phyloP scores from a whole-genome alignment of 2,329 filamentous ascomycete genomes.

The Helicocarpus griseus region DNA sequence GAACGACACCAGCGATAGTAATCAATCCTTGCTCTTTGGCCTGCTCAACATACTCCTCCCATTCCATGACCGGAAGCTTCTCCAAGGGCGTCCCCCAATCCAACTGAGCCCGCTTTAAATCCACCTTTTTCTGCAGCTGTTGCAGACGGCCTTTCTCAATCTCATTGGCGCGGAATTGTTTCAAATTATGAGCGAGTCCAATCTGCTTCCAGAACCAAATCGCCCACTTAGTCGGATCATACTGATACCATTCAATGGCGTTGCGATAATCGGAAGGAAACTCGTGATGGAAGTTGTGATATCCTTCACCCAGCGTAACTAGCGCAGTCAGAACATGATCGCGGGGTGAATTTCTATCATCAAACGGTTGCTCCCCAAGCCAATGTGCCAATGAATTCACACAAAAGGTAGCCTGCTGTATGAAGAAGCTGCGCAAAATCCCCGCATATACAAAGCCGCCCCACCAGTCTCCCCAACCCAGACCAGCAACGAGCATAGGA shows the following conservation, averaged over 20 bases:
- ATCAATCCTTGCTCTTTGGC: slow-evolving; percentile 58
- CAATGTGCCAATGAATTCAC: slow-evolving; percentile 89
- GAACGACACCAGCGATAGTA: slow-evolving; percentile 71
- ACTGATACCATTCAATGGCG: slow-evolving; percentile 81
- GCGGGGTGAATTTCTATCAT: slow-evolving; percentile 81
- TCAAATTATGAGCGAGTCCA: slow-evolving; percentile 74
- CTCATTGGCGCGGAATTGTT: slow-evolving; percentile 83
- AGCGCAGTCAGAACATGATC: slow-evolving; percentile 79
- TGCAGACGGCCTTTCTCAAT: slow-evolving; percentile 85
- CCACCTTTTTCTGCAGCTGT: slow-evolving; percentile 84
- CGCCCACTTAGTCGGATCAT: slow-evolving; percentile 81
- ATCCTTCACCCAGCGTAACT: slow-evolving; percentile 79
- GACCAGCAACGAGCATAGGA: slow-evolving; percentile 63
- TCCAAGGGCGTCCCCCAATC: slow-evolving; percentile 81
- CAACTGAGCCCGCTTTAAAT: slow-evolving; percentile 69
- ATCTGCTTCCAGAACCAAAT: slow-evolving; percentile 77
- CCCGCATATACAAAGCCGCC: slow-evolving; percentile 78
- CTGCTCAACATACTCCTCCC: slow-evolving; percentile 74
- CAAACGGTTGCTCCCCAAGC: slow-evolving; percentile 85
- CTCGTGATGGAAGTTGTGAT: slow-evolving; percentile 93
- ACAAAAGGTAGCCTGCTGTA: slow-evolving; percentile 86
- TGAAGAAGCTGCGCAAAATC: slow-evolving; percentile 76
- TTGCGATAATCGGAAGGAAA: slow-evolving; percentile 90
- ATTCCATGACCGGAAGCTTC: slow-evolving; percentile 72
- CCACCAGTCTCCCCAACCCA: slow-evolving; percentile 69